Conservation (phyloP, 805 yeast genomes). For the Zygoascus ofunaensis region DNA sequence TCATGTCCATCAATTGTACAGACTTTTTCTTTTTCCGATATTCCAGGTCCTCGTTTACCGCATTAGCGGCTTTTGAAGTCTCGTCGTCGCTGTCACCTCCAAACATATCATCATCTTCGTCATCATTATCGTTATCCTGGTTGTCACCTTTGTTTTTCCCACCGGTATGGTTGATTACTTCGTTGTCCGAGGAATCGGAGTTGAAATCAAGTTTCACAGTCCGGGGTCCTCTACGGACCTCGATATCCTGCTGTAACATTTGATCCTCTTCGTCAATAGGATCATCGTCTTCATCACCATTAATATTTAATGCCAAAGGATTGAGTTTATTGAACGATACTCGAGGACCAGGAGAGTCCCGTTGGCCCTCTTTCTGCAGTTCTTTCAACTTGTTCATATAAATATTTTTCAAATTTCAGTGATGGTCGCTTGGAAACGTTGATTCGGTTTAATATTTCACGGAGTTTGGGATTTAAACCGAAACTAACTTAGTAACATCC, state of each 20-base stretch:
- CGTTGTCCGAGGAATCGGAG: conserved; percentile 23
- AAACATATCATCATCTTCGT: conserved; percentile 28
- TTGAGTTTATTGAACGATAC: conserved; percentile 19
- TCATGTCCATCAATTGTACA: conserved; percentile 30
- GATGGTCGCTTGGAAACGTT: too few relatives aligned
- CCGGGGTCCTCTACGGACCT: conserved; percentile 5
- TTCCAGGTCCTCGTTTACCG: conserved; percentile 2
- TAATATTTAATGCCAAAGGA: conserved; percentile 15
- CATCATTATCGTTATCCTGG: conserved; percentile 18
- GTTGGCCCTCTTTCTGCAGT: too few relatives aligned
- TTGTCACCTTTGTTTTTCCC: conserved; percentile 13
- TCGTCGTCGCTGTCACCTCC: conserved; percentile 12
- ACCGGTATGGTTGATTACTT: too few relatives aligned
- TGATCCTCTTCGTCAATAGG: conserved; percentile 16
- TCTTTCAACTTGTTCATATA: too few relatives aligned
- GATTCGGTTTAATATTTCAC: too few relatives aligned
- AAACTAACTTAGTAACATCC: too few relatives aligned
- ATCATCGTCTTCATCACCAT: conserved; percentile 12
- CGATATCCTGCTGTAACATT: conserved; percentile 18
- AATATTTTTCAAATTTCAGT: too few relatives aligned
- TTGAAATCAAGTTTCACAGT: conserved; percentile 13
- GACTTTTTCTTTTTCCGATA: conserved; percentile 7
- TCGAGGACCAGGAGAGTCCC: background rate
- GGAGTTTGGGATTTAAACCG: too few relatives aligned
- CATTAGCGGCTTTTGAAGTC: background rate